phyloP scores from a whole-genome alignment of 1,284 basidiomycete species.

The Leccinum fallax region DNA sequence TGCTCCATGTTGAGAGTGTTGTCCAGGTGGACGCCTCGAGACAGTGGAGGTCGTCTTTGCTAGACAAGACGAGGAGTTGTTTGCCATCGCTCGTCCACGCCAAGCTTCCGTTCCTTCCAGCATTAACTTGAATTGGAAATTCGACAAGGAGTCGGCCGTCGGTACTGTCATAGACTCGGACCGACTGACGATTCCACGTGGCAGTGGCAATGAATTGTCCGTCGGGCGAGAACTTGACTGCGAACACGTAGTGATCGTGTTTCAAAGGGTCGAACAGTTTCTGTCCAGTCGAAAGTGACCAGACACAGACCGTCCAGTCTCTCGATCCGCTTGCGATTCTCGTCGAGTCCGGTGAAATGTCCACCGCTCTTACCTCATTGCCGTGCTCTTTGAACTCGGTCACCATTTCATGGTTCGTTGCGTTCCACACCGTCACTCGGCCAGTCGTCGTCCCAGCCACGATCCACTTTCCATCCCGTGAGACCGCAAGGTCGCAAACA shows the following conservation, averaged over 20 bases:
- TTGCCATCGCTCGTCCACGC: not conserved
- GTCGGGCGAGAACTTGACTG: not conserved
- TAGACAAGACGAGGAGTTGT: not conserved
- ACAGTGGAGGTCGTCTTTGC: not conserved
- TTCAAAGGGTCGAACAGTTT: not conserved
- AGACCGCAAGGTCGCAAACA: not conserved
- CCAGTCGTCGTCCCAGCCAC: not conserved
- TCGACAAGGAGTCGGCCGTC: not conserved
- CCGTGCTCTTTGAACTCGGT: not conserved
- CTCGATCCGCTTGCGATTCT: not conserved
- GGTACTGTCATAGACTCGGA: not conserved
- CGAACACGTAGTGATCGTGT: not conserved
- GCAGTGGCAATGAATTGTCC: not conserved
- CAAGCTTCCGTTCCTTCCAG: not conserved
- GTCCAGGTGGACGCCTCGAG: not conserved
- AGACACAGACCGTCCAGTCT: not conserved
- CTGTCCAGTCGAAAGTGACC: not conserved
- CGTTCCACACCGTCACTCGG: not conserved
- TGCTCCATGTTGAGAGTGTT: not conserved
- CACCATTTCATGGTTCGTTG: not conserved
- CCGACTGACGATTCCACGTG: too few species aligned
- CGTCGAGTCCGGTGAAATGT: not conserved
- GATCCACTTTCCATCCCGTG: not conserved
- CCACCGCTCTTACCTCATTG: not conserved
- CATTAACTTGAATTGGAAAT: too few species aligned